These are phyloP conservation scores for Myxozyma lipomycoides DNA, from an alignment of 805 yeast genomes.

Conservation along the genomic window DNA sequence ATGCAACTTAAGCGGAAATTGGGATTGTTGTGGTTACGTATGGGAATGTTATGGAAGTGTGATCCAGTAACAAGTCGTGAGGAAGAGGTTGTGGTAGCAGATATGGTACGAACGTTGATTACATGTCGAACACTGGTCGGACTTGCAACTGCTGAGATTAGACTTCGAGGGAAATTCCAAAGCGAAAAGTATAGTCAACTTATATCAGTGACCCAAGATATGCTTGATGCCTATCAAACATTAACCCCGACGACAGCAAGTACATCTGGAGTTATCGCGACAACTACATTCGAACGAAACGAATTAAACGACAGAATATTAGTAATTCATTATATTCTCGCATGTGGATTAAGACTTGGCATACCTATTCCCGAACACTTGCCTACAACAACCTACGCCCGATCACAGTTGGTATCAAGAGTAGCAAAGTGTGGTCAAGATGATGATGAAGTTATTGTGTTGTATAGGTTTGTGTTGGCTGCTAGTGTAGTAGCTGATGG, in stretches of 20 bases:
- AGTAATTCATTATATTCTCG: slow-evolving; percentile 69
- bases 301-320: slow-evolving; percentile 72
- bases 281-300: slow-evolving; percentile 40
- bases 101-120: slow-evolving; percentile 31
- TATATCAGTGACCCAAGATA: slow-evolving; percentile 54
- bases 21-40: slow-evolving; percentile 67
- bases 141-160: slow-evolving; percentile 49
- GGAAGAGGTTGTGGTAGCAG: slow-evolving; percentile 18
- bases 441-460: slow-evolving; percentile 45
- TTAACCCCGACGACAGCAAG: slow-evolving; percentile 61
- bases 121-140: slow-evolving; percentile 26
- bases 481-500: slow-evolving; percentile 62
- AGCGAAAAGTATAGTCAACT: slow-evolving; percentile 48
- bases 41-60: slow-evolving; percentile 78
- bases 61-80: slow-evolving; percentile 52
- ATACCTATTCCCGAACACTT: slow-evolving; percentile 75
- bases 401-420: slow-evolving; percentile 63
- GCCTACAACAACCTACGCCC: slow-evolving; percentile 72
- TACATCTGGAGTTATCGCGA: slow-evolving; percentile 48
- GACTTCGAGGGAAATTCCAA: slow-evolving; percentile 74
- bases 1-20: slow-evolving; percentile 60
- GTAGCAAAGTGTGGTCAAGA: slow-evolving; percentile 46
- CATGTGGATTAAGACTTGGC: slow-evolving; percentile 70
- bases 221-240: slow-evolving; percentile 72
- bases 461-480: slow-evolving; percentile 68